These are phyloP conservation scores for Lactarius indigo DNA, from an alignment of 768 basidiomycete genomes.

Conservation along the genomic window DNA sequence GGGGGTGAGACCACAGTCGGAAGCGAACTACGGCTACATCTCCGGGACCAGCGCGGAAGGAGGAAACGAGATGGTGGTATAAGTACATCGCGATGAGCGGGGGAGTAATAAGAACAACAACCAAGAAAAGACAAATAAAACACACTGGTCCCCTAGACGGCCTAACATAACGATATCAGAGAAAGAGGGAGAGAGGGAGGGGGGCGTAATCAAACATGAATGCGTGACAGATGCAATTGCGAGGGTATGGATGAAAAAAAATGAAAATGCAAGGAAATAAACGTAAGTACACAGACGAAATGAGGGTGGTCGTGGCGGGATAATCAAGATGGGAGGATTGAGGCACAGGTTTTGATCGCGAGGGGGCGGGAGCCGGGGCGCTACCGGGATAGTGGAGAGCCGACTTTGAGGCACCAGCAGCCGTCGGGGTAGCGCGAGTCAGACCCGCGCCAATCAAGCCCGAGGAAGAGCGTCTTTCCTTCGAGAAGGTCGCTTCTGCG, in stretches of 20 bases:
- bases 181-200: not conserved
- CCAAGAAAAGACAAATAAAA: not conserved
- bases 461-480: conserved; percentile 52
- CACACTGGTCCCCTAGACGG: conserved; percentile 24
- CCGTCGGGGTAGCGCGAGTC: conserved; percentile 20
- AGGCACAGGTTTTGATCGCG: not conserved
- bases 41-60: conserved; percentile 23
- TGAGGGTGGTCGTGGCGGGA: not conserved
- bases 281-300: not conserved
- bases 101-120: not conserved
- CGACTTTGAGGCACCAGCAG: conserved; percentile 25
- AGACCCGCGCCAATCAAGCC: conserved; percentile 33
- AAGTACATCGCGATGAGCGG: conserved; percentile 4
- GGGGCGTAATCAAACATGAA: not conserved
- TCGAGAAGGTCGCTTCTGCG: conserved; percentile 53
- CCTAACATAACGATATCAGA: conserved; percentile 20
- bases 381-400: not conserved
- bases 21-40: conserved; percentile 21
- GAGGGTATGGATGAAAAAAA: not conserved
- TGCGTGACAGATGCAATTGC: not conserved
- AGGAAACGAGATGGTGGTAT: conserved; percentile 1
- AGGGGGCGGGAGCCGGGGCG: not conserved
- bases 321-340: not conserved
- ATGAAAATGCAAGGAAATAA: not conserved
- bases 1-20: not conserved